A percentile compares a stretch with the other conserved stretches of the same genome.
These are phyloP conservation scores for Ramularia endophylla DNA, from an alignment of 2,329 filamentous ascomycete genomes.

Conservation along the genomic window DNA sequence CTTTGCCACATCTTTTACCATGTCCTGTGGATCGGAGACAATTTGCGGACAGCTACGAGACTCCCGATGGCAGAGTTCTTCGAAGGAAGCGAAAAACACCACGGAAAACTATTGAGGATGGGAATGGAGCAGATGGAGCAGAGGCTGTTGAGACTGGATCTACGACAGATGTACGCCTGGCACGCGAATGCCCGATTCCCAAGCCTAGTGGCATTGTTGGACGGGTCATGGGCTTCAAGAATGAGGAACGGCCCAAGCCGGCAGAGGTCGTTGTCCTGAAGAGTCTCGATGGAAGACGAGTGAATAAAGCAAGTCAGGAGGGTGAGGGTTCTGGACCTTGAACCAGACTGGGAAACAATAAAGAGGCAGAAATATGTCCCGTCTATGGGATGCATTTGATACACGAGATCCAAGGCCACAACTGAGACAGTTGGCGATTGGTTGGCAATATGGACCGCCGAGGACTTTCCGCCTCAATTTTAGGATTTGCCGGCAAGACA, in stretches of 20 bases:
- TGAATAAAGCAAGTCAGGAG: neutral
- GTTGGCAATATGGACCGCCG: no score
- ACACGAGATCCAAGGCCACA: no score
- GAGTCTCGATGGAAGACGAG: no score
- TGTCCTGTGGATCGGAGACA: slow-evolving; percentile 75
- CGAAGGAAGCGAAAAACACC: slow-evolving; percentile 36
- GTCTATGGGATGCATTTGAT: no score
- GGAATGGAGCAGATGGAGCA: neutral
- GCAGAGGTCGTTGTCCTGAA: slow-evolving; percentile 25
- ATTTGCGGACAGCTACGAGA: slow-evolving; percentile 58
- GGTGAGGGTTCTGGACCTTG: slow-evolving; percentile 5
- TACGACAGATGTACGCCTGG: neutral
- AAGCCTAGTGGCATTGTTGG: slow-evolving; percentile 78
- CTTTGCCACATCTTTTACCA: slow-evolving; percentile 80
- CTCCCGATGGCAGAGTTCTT: slow-evolving; percentile 30
- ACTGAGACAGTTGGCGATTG: no score
- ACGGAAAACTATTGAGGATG: slow-evolving; percentile 13
- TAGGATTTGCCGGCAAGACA: no score
- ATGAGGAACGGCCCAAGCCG: slow-evolving; percentile 22
- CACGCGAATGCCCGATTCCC: slow-evolving; percentile 81
- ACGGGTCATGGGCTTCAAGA: slow-evolving; percentile 65
- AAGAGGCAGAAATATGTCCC: no score
- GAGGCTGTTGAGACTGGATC: slow-evolving; percentile 8
- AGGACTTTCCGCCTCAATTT: no score
- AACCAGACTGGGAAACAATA: slow-evolving; percentile 2